A percentile compares a stretch with the other conserved stretches of the same genome.
Evolutionary conservation across 495 filamentous ascomycete species (phyloP).

Genomic region (Penicillium silybi): DNA sequence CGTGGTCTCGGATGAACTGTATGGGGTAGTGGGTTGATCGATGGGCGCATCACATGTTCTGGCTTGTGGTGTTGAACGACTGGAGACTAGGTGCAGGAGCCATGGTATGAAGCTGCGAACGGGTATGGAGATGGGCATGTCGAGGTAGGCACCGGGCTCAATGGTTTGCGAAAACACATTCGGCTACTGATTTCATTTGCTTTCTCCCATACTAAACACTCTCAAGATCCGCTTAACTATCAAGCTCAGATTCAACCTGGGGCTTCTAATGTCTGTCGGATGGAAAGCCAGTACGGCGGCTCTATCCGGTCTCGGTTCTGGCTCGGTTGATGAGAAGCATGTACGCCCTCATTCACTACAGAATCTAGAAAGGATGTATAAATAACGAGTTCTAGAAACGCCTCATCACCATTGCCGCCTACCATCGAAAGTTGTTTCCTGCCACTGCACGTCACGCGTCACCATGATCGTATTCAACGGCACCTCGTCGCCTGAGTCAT

Average conservation of each 20-base stretch:
- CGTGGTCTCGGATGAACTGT: neutral
- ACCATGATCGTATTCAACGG: slow-evolving; percentile 15
- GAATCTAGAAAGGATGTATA: neutral
- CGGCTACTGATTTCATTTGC: neutral
- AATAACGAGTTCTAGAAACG: neutral
- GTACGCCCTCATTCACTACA: neutral
- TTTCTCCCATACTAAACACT: neutral
- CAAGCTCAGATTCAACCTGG: neutral
- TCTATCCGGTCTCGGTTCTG: neutral
- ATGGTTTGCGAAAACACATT: neutral
- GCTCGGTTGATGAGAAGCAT: neutral
- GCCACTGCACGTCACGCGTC: slow-evolving; percentile 11
- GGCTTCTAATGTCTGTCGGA: neutral
- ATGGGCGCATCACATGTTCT: neutral
- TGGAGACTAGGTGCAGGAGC: neutral
- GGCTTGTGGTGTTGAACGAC: neutral
- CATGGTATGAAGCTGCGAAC: neutral
- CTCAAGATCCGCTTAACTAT: neutral
- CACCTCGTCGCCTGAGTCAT: slow-evolving; percentile 12
- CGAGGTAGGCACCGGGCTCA: too few relatives aligned
- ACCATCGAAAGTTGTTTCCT: slow-evolving; percentile 1
- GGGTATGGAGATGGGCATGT: neutral
- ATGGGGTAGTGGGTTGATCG: neutral
- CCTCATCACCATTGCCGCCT: neutral
- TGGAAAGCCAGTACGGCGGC: neutral